Conservation (phyloP, 768 basidiomycete genomes). For the Paxillus involutus region DNA sequence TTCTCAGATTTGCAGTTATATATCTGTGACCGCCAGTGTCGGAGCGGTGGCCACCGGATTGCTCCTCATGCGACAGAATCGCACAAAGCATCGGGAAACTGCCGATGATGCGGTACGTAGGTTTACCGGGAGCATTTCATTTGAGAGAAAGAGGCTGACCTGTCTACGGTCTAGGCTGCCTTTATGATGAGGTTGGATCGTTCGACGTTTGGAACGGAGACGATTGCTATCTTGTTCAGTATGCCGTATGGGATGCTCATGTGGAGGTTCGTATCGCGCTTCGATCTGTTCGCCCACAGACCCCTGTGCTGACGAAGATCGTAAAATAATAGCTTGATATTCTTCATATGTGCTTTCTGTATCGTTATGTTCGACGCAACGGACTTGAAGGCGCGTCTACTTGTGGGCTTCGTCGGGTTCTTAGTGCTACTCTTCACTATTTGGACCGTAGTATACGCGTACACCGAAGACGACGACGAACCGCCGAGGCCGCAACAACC, state of each 20-base stretch:
- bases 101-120: constrained; percentile 29
- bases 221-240: constrained; percentile 31
- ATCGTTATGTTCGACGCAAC: neutral
- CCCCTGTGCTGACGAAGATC: neutral
- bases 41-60: constrained; percentile 35
- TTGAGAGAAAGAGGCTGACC: neutral
- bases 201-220: constrained; percentile 20
- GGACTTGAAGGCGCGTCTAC: neutral
- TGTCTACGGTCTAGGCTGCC: neutral
- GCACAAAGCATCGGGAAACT: constrained; percentile 21
- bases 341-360: neutral
- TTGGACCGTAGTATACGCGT: neutral
- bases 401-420: neutral
- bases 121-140: neutral
- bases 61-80: constrained; percentile 38
- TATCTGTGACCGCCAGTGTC: constrained; percentile 36
- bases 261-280: constrained; percentile 25
- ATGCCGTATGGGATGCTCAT: constrained; percentile 33
- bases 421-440: neutral
- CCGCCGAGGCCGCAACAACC: neutral
- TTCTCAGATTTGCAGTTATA: constrained; percentile 36
- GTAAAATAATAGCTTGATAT: neutral
- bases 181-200: neutral
- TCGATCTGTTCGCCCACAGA: neutral
- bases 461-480: neutral